Evolutionary conservation across 805 yeast genomes (phyloP).

Genomic region (Cyberlindnera maritima): DNA sequence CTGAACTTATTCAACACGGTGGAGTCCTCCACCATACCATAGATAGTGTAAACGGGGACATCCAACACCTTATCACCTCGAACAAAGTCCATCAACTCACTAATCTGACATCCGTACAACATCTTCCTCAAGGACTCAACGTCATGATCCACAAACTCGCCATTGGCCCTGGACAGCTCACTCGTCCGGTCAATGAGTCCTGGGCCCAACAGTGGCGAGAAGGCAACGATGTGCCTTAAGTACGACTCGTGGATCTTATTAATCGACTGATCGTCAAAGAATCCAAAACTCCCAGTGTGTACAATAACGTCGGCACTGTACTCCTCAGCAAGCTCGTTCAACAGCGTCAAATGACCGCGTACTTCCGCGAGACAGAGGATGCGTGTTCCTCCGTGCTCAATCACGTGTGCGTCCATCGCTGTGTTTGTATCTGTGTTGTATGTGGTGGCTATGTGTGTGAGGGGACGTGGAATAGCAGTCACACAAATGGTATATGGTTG

Average conservation of each 20-base stretch:
- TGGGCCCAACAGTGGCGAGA: constrained; percentile 55
- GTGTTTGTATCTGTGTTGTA: neutral
- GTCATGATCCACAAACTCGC: constrained; percentile 39
- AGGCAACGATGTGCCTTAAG: constrained; percentile 63
- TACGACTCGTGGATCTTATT: constrained; percentile 53
- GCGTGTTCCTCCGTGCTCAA: constrained; percentile 33
- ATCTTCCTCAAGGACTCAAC: constrained; percentile 32
- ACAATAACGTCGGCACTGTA: constrained; percentile 51
- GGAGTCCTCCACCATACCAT: constrained; percentile 76
- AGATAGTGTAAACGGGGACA: constrained; percentile 74
- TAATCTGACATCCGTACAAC: constrained; percentile 38
- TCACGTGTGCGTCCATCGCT: constrained; percentile 22
- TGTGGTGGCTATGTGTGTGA: neutral
- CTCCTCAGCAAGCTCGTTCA: constrained; percentile 47
- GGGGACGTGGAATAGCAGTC: neutral
- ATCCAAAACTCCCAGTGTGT: constrained; percentile 81
- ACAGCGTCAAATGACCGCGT: constrained; percentile 48
- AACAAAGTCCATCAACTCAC: constrained; percentile 51
- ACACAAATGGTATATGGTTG: no score
- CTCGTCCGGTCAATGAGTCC: constrained; percentile 49
- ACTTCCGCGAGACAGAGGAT: constrained; percentile 54
- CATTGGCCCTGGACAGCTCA: constrained; percentile 44
- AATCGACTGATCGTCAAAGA: constrained; percentile 59
- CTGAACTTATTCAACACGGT: constrained; percentile 61
- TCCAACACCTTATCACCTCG: constrained; percentile 39